Percentiles rank a stretch among this genome's conserved stretches.
Conservation (phyloP, 2,329 filamentous ascomycete genomes). For the Claviceps pazoutovae region DNA sequence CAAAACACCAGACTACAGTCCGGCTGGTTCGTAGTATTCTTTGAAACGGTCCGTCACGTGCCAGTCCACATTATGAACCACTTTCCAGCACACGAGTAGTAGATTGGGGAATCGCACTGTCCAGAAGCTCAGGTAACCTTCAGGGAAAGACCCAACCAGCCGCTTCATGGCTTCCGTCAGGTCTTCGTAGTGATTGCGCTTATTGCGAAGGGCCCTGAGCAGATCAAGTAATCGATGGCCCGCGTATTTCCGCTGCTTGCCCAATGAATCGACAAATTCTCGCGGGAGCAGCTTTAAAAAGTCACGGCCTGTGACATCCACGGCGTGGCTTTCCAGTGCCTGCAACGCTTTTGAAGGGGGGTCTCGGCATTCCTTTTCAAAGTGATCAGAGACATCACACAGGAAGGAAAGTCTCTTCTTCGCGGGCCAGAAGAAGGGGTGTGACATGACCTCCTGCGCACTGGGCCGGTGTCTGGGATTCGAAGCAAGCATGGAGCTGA, state of each 20-base stretch:
- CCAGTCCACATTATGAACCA: conserved; percentile 54
- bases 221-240: conserved; percentile 73
- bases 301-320: conserved; percentile 48
- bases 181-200: conserved; percentile 96
- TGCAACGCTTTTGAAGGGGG: conserved; percentile 57
- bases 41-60: conserved; percentile 51
- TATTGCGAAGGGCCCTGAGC: conserved; percentile 79
- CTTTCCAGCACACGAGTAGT: conserved; percentile 64
- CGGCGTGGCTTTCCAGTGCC: conserved; percentile 41
- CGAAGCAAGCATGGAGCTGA: conserved; percentile 59
- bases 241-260: conserved; percentile 91
- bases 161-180: conserved; percentile 67
- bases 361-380: conserved; percentile 81
- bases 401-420: conserved; percentile 84
- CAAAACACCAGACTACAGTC: conserved; percentile 11
- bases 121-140: conserved; percentile 78
- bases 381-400: conserved; percentile 94
- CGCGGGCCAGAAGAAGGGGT: conserved; percentile 92
- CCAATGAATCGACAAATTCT: conserved; percentile 76
- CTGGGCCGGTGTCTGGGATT: conserved; percentile 49
- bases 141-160: conserved; percentile 57
- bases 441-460: conserved; percentile 68
- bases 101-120: conserved; percentile 64
- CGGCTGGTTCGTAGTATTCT: conserved; percentile 51
- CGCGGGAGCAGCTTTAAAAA: conserved; percentile 66